Evolutionary conservation across 1,284 basidiomycete species (phyloP), one percentile per base, ranked within the genome.

Genomic region (Kalmanozyma brasiliensis): DNA sequence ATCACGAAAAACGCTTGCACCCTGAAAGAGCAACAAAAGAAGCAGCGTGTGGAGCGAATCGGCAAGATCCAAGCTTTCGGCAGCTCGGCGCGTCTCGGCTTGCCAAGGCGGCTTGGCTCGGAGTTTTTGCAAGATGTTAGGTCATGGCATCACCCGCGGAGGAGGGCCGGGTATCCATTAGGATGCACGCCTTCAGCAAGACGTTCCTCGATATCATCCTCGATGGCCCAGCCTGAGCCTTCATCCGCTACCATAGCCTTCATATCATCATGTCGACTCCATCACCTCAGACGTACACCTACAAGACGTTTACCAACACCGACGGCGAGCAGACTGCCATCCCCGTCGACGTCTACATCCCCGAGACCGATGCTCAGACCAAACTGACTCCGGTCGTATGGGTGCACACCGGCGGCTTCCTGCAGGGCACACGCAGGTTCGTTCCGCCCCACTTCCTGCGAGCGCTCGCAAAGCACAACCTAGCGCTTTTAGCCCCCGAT

Each of bases 341-440:
- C 45, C 65, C 65, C 13, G 55, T 73, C 35, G 73, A 75, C 55
- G 61, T 75, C 36, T 75, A 75, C 49, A 32, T 72, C 37, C 69
- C 73, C 24, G 51, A 45, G 20, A 55, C 36, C n/a, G 19, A 35
- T 22, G 42, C 23, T 13, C 23, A 55, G 30, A 40, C 52, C 52
- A 36, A 47, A n/a, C 48, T 60, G 26, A 65, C 48, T 8, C 73
- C 70, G 8, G 53, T 75, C 19, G 59, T 75, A 10, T 75, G 73
- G 73, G 34, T 75, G 0, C 73, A 75, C 49, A 73, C 70, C 1
- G 73, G 73, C 14, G 73, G 73, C 14, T 67, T 75, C 22, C 38
- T 75, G 40, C 65, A 70, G 40, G 73, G 73, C n/a, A 75, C 70
- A 5, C 55, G 73, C 43, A 73, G 70, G 40, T 61, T 70, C 22